phyloP scores from a whole-genome alignment of 805 yeast species.

The Ogataea pignaliae region DNA sequence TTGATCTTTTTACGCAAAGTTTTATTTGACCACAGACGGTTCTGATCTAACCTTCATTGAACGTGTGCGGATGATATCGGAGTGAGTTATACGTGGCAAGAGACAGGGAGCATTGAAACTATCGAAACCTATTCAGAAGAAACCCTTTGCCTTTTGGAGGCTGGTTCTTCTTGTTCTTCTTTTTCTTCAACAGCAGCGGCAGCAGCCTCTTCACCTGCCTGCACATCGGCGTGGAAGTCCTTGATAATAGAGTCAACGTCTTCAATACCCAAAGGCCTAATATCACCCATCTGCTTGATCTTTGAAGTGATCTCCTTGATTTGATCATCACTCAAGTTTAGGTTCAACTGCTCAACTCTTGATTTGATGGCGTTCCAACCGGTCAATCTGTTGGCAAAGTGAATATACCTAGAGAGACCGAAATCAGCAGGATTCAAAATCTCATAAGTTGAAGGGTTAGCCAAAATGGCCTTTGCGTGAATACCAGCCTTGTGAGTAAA shows the following conservation, averaged over 20 bases:
- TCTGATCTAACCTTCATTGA: too few relatives aligned
- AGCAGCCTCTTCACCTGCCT: not conserved
- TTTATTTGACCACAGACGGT: too few relatives aligned
- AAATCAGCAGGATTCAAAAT: constrained; percentile 92
- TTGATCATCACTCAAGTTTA: constrained; percentile 86
- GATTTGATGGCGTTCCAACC: constrained; percentile 99
- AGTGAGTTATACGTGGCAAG: not conserved
- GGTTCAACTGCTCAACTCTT: constrained; percentile 94
- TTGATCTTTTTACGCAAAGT: too few relatives aligned
- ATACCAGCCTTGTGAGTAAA: constrained; percentile 99
- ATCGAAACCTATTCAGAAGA: not conserved
- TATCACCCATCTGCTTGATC: constrained; percentile 92
- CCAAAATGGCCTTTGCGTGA: constrained; percentile 97
- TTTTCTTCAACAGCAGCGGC: constrained; percentile 29
- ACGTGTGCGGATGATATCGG: not conserved
- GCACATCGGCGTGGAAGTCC: constrained; percentile 66
- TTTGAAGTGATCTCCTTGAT: constrained; percentile 91
- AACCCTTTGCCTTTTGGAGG: constrained; percentile 34
- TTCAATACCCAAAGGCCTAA: constrained; percentile 89
- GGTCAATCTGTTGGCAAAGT: constrained; percentile 95
- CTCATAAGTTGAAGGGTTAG: constrained; percentile 98
- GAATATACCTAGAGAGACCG: constrained; percentile 94
- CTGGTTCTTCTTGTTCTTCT: constrained; percentile 21
- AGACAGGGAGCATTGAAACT: too few relatives aligned
- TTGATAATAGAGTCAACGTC: constrained; percentile 96